Percentiles rank a stretch among this genome's conserved stretches.
phyloP scores from a whole-genome alignment of 192 early-diverging fungal genomes.

The Linnemannia schmuckeri region DNA sequence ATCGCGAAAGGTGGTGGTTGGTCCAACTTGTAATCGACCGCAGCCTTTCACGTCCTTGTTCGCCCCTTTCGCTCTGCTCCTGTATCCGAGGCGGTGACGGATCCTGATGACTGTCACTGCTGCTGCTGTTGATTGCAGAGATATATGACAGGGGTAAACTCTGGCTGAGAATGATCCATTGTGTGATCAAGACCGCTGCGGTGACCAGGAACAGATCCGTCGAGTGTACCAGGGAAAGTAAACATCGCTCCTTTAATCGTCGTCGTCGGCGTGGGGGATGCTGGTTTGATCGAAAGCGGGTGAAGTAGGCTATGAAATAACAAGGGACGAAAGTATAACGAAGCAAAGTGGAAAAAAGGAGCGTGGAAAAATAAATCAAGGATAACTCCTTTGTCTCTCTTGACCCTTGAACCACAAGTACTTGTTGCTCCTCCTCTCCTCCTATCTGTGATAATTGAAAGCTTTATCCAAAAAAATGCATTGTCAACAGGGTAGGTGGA shows the following conservation, averaged over 20 bases:
- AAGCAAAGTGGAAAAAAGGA: not conserved
- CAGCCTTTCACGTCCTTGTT: not conserved
- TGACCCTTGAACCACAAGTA: not conserved
- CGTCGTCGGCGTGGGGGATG: too few relatives aligned
- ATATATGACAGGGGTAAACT: not conserved
- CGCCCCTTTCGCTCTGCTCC: not conserved
- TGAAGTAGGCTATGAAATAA: too few relatives aligned
- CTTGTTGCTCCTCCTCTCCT: not conserved
- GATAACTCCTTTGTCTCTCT: not conserved
- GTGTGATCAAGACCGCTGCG: not conserved
- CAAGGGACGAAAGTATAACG: not conserved
- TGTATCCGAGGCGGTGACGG: not conserved
- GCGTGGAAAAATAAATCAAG: not conserved
- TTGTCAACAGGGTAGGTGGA: too few relatives aligned
- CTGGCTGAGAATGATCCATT: not conserved
- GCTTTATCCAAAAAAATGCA: too few relatives aligned
- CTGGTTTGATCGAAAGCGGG: too few relatives aligned
- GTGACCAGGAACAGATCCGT: not conserved
- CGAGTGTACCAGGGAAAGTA: not conserved
- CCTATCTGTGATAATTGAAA: slow-evolving; percentile 8
- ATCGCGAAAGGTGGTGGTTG: not conserved
- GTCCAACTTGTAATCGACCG: not conserved
- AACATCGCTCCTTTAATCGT: not conserved
- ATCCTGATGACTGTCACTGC: not conserved
- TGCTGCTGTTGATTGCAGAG: not conserved